Conservation (phyloP, 1,139 yeast genomes). For the Saccharomyces uvarum region DNA sequence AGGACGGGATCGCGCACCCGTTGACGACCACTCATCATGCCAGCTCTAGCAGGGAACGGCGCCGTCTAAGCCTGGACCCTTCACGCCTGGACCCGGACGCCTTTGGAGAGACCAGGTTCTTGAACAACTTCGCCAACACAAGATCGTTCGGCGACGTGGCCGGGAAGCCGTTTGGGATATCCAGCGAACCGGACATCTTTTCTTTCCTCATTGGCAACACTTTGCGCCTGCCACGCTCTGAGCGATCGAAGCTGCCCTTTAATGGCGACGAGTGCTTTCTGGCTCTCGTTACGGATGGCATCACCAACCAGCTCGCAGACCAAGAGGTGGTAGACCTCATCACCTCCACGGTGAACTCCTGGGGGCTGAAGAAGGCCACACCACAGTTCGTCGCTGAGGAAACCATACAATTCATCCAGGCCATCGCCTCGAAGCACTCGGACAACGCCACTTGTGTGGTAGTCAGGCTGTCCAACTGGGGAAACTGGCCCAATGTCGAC, state of each 20-base stretch:
- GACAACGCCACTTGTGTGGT: slow-evolving; percentile 91
- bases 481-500: slow-evolving; percentile 78
- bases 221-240: slow-evolving; percentile 28
- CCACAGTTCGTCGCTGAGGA: slow-evolving; percentile 86
- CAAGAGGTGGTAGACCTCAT: slow-evolving; percentile 88
- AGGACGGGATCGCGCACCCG: slow-evolving; percentile 68
- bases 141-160: slow-evolving; percentile 84
- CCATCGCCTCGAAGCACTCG: slow-evolving; percentile 66
- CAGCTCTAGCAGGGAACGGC: slow-evolving; percentile 67
- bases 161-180: slow-evolving; percentile 75
- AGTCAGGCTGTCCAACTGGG: slow-evolving; percentile 82
- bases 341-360: slow-evolving; percentile 58
- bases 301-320: slow-evolving; percentile 69
- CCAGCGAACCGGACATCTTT: slow-evolving; percentile 84
- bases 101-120: slow-evolving; percentile 83
- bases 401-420: slow-evolving; percentile 73
- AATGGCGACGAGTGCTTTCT: slow-evolving; percentile 79
- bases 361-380: slow-evolving; percentile 64
- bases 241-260: slow-evolving; percentile 35
- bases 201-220: slow-evolving; percentile 41
- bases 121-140: slow-evolving; percentile 77
- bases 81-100: slow-evolving; percentile 57
- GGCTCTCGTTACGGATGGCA: slow-evolving; percentile 78
- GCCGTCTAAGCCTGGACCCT: slow-evolving; percentile 45
- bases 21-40: slow-evolving; percentile 84